phyloP scores from a whole-genome alignment of 148 eudicot genomes.

The Linanthus parryae region DNA sequence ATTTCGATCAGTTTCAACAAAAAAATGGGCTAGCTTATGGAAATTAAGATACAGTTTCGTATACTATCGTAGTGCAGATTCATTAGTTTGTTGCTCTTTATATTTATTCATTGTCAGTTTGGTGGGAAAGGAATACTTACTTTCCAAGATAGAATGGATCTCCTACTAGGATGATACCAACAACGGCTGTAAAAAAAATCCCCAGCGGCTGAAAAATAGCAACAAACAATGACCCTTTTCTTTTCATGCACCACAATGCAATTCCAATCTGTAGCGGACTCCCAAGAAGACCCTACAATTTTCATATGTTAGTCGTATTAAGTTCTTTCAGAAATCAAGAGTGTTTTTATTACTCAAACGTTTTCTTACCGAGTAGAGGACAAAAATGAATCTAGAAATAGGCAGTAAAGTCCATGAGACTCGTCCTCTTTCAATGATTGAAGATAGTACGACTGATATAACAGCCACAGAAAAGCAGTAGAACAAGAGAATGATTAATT shows the following conservation, averaged over 20 bases:
- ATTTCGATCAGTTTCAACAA: too few species aligned
- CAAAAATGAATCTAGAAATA: too few species aligned
- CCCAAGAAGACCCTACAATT: conserved; percentile 54
- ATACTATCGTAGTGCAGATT: too few species aligned
- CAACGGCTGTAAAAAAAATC: conserved; percentile 43
- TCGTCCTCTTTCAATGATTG: too few species aligned
- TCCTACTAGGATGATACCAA: conserved; percentile 43
- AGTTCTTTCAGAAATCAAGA: too few species aligned
- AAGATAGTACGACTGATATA: too few species aligned
- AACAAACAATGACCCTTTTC: conserved; percentile 74
- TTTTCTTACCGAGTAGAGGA: too few species aligned
- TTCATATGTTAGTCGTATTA: too few species aligned
- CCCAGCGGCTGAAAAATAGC: conserved; percentile 79
- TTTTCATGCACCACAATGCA: conserved; percentile 54
- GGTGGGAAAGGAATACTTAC: conserved; percentile 26
- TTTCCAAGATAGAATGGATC: conserved; percentile 72
- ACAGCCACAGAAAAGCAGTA: too few species aligned
- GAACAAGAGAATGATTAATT: too few species aligned
- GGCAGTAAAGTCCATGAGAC: too few species aligned
- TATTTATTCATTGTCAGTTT: not conserved
- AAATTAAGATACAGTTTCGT: not conserved
- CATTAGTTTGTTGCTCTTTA: not conserved
- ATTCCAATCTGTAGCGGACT: conserved; percentile 57
- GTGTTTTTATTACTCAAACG: too few species aligned
- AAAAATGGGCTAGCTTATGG: not conserved